Conservation (phyloP, 2,329 filamentous ascomycete genomes). For the Escovopsis sp. region DNA sequence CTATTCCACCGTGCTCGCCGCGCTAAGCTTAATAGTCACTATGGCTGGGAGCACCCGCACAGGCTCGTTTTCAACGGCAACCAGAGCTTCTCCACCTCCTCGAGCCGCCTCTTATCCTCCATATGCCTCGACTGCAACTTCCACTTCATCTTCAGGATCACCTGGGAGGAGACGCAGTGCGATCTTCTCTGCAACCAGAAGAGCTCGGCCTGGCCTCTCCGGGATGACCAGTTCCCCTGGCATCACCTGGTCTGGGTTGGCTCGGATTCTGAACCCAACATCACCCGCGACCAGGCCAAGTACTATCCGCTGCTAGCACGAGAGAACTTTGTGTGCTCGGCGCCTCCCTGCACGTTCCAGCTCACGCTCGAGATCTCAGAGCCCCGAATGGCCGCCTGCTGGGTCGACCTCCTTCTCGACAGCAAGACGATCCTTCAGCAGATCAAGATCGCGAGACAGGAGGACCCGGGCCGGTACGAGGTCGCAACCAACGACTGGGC, state of each 20-base stretch:
- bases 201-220: conserved; percentile 20
- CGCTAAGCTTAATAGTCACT: conserved; percentile 15
- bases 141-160: conserved; percentile 25
- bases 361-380: conserved; percentile 32
- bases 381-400: conserved; percentile 29
- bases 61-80: conserved; percentile 24
- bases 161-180: conserved; percentile 16
- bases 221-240: conserved; percentile 21
- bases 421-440: conserved; percentile 26
- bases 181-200: conserved; percentile 16
- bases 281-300: conserved; percentile 14
- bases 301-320: conserved; percentile 23
- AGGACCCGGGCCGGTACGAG: conserved; percentile 33
- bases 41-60: conserved; percentile 20
- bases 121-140: conserved; percentile 26
- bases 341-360: conserved; percentile 24
- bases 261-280: conserved; percentile 13
- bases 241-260: conserved; percentile 23
- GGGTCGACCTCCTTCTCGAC: conserved; percentile 30
- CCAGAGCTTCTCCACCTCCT: conserved; percentile 17
- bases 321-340: conserved; percentile 27
- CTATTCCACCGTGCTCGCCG: conserved; percentile 19
- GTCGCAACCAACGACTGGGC: conserved; percentile 26
- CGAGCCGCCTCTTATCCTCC: conserved; percentile 17
- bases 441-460: conserved; percentile 21